A percentile compares a stretch with the other conserved stretches of the same genome.
These are phyloP conservation scores for Magnaporthiopsis incrustans DNA, from an alignment of 2,329 filamentous ascomycete species.

Conservation along the genomic window DNA sequence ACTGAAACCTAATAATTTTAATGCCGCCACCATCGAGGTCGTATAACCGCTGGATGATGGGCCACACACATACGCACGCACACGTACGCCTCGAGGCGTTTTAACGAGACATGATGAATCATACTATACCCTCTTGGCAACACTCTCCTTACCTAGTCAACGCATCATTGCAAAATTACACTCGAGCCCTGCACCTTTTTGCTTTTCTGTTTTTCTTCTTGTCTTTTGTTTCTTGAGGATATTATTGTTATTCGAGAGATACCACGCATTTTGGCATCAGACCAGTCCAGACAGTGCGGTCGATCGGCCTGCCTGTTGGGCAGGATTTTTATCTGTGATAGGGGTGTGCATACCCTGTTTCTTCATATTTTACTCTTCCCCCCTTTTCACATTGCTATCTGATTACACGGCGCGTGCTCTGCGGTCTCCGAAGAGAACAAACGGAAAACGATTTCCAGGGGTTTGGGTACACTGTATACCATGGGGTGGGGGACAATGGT, in stretches of 20 bases:
- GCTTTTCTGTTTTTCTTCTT: neutral
- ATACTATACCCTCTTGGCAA: neutral
- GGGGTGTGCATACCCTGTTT: neutral
- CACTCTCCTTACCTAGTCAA: neutral
- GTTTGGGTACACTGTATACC: conserved; percentile 5
- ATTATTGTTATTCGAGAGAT: neutral
- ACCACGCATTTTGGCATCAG: neutral
- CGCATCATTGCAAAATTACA: neutral
- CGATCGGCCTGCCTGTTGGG: neutral
- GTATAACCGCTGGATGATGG: neutral
- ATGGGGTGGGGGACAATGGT: neutral
- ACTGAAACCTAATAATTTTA: conserved; percentile 8
- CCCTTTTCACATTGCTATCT: neutral
- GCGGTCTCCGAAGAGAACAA: neutral
- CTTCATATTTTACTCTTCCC: conserved; percentile 3
- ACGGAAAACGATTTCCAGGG: neutral
- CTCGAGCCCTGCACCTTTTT: neutral
- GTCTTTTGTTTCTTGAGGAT: neutral
- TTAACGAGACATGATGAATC: neutral
- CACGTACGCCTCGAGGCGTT: neutral
- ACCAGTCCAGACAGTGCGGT: neutral
- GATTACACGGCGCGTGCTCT: neutral
- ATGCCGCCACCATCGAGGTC: conserved; percentile 9
- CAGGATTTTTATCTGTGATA: neutral
- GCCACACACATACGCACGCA: neutral